Base-by-base conservation (phyloP, 2,329 filamentous ascomycete species). In the Arthrobotrys musiformis region DNA sequence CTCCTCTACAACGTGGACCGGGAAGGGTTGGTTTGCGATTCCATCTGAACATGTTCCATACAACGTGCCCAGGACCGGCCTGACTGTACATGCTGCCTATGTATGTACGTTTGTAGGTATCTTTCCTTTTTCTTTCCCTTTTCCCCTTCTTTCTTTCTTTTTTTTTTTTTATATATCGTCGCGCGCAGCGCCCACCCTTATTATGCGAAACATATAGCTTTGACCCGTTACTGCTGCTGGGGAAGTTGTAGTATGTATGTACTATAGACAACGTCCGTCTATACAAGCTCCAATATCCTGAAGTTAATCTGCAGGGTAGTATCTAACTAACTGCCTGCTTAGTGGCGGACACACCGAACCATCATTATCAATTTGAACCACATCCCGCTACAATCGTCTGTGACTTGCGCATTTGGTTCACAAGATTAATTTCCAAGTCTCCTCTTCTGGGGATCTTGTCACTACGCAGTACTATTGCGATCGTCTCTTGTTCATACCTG, bases 321-420 rank as follows among this genome's bases (percentile, higher is more conserved):
- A 64, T 64, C 58, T 40, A 63, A 40, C 54, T 63, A 63, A 63
- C 68, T 70, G 58, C 58, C 56, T 63, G 33, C 28, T 26, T 58
- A 73, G 70, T 62, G 61, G 60, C 70, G 70, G 70, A 50, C 62
- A 68, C 62, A 68, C 70, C 70, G 70, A 75, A 48, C 37, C 33
- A 68, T 62, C 63, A 74, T 67, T 74, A 74, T 74, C 70, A 74
- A 74, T 68, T 61, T 74, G 61, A 67, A 74, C 70, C 70, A 66
- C 28, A 56, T 75, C 70, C 62, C 63, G 63, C 63, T 67, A 62
- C 44, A 62, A 74, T 62, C 50, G 35, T 74, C 56, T 63, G 70
- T 58, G 70, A 67, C 62, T 74, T 75, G 70, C 70, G 62, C 70
- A 54, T 75, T 75, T 75, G 70, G 62, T 74, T 60, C 56, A 56